phyloP scores from a whole-genome alignment of 2,329 filamentous ascomycete genomes.

The Ceratocystis cacaofunesta region DNA sequence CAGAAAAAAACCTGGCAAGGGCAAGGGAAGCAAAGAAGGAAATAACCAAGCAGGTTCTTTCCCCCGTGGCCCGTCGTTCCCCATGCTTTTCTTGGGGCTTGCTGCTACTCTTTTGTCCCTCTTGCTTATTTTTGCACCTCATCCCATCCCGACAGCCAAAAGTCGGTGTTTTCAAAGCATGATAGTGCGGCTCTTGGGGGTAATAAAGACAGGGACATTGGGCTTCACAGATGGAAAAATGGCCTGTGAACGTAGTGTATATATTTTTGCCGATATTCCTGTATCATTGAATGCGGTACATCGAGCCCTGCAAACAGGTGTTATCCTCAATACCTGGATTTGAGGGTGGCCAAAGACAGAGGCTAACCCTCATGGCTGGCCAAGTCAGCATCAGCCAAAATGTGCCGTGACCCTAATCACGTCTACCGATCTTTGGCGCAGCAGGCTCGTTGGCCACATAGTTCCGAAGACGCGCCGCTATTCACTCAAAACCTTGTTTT shows the following conservation, averaged over 20 bases:
- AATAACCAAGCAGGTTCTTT: conserved; percentile 2
- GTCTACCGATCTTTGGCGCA: not conserved
- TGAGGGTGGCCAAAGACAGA: not conserved
- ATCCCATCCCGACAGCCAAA: conserved; percentile 8
- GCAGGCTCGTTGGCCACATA: not conserved
- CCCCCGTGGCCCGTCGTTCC: not conserved
- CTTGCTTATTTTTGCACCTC: conserved; percentile 4
- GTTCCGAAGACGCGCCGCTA: not conserved
- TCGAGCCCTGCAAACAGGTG: not conserved
- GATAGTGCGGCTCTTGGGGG: not conserved
- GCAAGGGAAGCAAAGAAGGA: conserved; percentile 3
- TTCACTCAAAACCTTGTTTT: not conserved
- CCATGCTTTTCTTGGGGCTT: conserved; percentile 5
- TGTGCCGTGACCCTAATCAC: not conserved
- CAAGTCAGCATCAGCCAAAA: not conserved
- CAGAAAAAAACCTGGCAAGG: conserved; percentile 3
- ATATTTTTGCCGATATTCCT: not conserved
- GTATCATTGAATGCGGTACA: not conserved
- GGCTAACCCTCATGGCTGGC: not conserved
- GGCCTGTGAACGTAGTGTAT: not conserved
- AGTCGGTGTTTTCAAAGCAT: conserved; percentile 1
- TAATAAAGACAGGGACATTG: not conserved
- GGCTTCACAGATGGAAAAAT: not conserved
- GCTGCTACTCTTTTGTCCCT: not conserved
- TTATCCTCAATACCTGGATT: not conserved